These are phyloP conservation scores for Pseudogymnoascus sp. DNA, from an alignment of 2,329 filamentous ascomycete species.

Conservation along the genomic window DNA sequence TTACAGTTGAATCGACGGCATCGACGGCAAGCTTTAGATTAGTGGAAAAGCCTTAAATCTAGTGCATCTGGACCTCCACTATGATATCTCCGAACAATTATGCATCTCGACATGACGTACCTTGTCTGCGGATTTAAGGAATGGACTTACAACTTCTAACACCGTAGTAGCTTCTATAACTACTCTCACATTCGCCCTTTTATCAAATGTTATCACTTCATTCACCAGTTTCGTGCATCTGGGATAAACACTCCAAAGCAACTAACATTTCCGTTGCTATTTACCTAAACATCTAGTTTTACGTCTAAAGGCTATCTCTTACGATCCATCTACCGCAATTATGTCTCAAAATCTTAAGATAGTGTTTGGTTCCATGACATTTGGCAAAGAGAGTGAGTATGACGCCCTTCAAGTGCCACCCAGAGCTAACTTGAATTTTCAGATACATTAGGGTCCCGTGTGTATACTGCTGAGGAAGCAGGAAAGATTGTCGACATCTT, in stretches of 20 bases:
- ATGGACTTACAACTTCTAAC: neutral
- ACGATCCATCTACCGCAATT: neutral
- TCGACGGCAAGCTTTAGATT: neutral
- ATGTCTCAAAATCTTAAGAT: neutral
- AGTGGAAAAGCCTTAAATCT: neutral
- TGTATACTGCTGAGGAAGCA: slow-evolving; percentile 38
- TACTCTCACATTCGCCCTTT: neutral
- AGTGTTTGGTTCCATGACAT: slow-evolving; percentile 22
- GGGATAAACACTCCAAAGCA: neutral
- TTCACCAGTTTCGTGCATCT: neutral
- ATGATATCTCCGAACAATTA: neutral
- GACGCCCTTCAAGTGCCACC: neutral
- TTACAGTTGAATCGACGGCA: neutral
- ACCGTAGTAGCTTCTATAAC: neutral
- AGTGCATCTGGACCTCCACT: neutral
- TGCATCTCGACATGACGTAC: neutral
- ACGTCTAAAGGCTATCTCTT: neutral
- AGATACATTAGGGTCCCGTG: neutral
- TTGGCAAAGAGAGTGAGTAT: slow-evolving; percentile 10
- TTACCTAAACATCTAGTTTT: neutral
- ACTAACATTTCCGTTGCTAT: neutral
- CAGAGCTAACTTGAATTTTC: neutral
- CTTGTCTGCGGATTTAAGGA: neutral
- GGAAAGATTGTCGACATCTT: slow-evolving; percentile 56
- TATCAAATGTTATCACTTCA: neutral